Base-by-base conservation (phyloP, 768 basidiomycete species). In the Asterophora parasitica region DNA sequence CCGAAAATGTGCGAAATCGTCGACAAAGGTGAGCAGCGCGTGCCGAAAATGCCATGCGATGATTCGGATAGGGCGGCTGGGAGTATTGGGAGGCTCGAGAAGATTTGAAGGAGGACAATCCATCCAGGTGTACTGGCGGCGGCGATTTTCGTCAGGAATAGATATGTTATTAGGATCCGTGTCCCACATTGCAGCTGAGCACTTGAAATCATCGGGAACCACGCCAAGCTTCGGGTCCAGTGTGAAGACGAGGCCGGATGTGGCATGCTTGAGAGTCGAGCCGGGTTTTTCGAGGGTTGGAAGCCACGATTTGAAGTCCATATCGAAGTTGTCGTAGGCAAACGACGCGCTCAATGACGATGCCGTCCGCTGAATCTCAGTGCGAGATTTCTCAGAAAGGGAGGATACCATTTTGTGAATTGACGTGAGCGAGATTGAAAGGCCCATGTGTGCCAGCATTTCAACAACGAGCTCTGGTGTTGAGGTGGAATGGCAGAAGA, bases 251-350 rank as follows among this genome's bases (percentile, higher is more conserved):
- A 1, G 62, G 16, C 0, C 65, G 0, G 69, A 65, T 2, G 68
- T 69, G 10, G 62, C 44, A 52, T 64, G 62, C 2, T 54, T 41
- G 9, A 68, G 50, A 1, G 42, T 51, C 27, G 50, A n/a, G n/a
- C 2, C 55, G 54, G 23, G 23, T 23, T 23, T 23, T 33, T 74
- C 64, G 0, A 63, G 48, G 0, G 63, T 66, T 0, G 63, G 64
- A 16, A 57, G 47, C 1, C 44, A 15, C 1, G 39, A 27, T 36
- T 64, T 58, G 27, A 70, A 55, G 27, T 64, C 50, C 4, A 71
- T 53, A 45, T 74, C 68, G 33, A 72, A 66, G 51, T 74, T 72
- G 45, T 74, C 66, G 17, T 67, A 72, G 6, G 63, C 61, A 33
- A 53, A 62, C 9, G 58, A 33, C 3, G 57, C 50, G 0, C 54